These are phyloP conservation scores for Rhodotorula diobovata DNA, from an alignment of 768 basidiomycete species.

Conservation along the genomic window DNA sequence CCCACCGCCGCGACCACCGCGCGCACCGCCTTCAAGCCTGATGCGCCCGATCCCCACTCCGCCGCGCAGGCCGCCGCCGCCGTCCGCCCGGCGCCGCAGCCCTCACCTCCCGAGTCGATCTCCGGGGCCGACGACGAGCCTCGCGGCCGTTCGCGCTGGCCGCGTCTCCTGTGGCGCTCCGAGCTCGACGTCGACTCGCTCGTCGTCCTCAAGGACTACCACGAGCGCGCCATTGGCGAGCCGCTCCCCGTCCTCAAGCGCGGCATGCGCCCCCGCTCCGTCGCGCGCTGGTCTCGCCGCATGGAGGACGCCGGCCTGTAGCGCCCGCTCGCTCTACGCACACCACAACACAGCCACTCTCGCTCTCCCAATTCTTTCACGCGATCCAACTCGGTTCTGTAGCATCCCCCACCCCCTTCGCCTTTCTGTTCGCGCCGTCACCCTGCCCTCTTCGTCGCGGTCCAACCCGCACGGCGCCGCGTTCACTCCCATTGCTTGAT, in stretches of 20 bases:
- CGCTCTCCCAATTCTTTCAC: not conserved
- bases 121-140: not conserved
- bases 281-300: slow-evolving; percentile 12
- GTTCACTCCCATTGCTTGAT: not conserved
- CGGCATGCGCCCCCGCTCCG: slow-evolving; percentile 9
- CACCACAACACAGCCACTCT: not conserved
- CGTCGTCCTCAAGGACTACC: slow-evolving; percentile 26
- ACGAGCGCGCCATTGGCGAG: slow-evolving; percentile 29
- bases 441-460: not conserved
- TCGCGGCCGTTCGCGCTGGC: slow-evolving; percentile 35
- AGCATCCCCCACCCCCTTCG: not conserved
- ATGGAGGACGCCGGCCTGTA: slow-evolving; percentile 33
- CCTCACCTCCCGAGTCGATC: not conserved
- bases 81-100: not conserved
- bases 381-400: not conserved
- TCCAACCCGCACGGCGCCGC: not conserved
- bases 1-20: not conserved
- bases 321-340: not conserved
- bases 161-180: slow-evolving; percentile 34
- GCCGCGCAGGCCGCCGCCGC: not conserved
- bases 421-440: not conserved
- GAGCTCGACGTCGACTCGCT: slow-evolving; percentile 29
- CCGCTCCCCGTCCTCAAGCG: slow-evolving; percentile 26
- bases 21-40: not conserved
- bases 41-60: not conserved